These are phyloP conservation scores for Apiospora sp. DNA, from an alignment of 2,329 filamentous ascomycete genomes.

Conservation along the genomic window DNA sequence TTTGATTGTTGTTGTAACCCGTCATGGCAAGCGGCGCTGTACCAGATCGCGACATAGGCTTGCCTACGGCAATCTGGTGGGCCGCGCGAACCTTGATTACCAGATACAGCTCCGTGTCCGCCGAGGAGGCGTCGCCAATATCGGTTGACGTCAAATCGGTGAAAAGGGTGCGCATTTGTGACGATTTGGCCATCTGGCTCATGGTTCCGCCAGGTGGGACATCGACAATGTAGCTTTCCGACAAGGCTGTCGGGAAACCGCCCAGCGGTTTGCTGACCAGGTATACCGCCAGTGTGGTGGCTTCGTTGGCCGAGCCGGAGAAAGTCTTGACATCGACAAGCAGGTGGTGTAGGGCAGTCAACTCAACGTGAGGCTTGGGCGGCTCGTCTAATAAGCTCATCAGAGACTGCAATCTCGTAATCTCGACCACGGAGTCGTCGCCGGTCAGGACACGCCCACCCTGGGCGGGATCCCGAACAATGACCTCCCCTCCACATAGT, in stretches of 20 bases:
- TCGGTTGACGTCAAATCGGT: slow-evolving; percentile 84
- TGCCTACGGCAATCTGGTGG: slow-evolving; percentile 56
- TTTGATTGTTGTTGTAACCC: slow-evolving; percentile 54
- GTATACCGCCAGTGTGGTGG: slow-evolving; percentile 78
- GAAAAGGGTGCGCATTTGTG: slow-evolving; percentile 84
- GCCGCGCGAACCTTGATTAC: slow-evolving; percentile 79
- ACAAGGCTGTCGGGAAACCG: slow-evolving; percentile 71
- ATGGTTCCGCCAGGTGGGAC: slow-evolving; percentile 78
- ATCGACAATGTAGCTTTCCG: slow-evolving; percentile 83
- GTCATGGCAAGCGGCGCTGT: slow-evolving; percentile 49
- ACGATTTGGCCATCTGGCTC: slow-evolving; percentile 66
- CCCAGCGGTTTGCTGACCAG: slow-evolving; percentile 76
- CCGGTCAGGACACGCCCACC: slow-evolving; percentile 87
- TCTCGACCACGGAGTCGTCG: slow-evolving; percentile 90
- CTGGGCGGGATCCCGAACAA: slow-evolving; percentile 87
- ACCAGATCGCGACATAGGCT: slow-evolving; percentile 61
- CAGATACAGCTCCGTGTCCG: slow-evolving; percentile 79
- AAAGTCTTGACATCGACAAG: slow-evolving; percentile 86
- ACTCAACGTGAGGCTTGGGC: slow-evolving; percentile 73
- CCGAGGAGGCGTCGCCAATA: slow-evolving; percentile 66
- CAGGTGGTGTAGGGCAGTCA: slow-evolving; percentile 79
- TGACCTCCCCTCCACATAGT: slow-evolving; percentile 89
- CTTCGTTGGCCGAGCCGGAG: slow-evolving; percentile 76
- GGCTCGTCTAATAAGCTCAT: slow-evolving; percentile 93
- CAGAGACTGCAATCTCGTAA: slow-evolving; percentile 89